Percentiles rank a stretch among this genome's conserved stretches.
Conservation (phyloP, 495 filamentous ascomycete species). For the Trypethelium eluteriae region DNA sequence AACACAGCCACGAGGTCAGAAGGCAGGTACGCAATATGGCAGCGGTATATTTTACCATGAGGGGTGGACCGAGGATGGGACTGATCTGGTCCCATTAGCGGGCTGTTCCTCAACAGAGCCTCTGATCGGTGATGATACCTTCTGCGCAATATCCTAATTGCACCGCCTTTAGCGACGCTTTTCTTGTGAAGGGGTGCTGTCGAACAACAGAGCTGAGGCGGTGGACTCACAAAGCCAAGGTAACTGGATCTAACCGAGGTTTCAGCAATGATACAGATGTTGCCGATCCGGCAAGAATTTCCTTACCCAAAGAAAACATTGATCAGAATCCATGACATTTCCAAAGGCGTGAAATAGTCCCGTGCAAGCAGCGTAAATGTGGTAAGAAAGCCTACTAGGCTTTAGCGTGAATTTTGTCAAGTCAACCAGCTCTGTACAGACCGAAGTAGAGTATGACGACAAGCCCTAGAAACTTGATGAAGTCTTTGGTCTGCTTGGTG, state of each 20-base stretch:
- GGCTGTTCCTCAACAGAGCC: neutral
- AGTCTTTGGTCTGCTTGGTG: conserved; percentile 64
- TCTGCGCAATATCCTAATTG: conserved; percentile 33
- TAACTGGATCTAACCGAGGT: conserved; percentile 50
- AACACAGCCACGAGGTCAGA: conserved; percentile 16
- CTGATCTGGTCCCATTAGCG: conserved; percentile 35
- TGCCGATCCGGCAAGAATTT: neutral
- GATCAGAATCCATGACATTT: conserved; percentile 82
- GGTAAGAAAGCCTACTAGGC: conserved; percentile 67
- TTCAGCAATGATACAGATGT: conserved; percentile 15
- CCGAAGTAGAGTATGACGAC: conserved; percentile 73
- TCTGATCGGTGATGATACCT: conserved; percentile 24
- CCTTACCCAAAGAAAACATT: conserved; percentile 71
- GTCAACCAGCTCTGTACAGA: conserved; percentile 24
- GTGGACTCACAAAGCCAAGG: conserved; percentile 66
- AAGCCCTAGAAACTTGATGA: conserved; percentile 82
- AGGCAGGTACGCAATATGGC: neutral
- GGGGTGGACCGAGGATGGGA: conserved; percentile 53
- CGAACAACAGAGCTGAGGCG: neutral
- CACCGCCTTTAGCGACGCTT: conserved; percentile 25
- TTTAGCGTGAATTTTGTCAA: neutral
- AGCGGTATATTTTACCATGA: conserved; percentile 47
- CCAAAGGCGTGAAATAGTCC: conserved; percentile 58
- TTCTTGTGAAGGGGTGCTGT: neutral
- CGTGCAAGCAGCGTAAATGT: conserved; percentile 85